Evolutionary conservation across 768 basidiomycete genomes (phyloP), one percentile per base, ranked within the genome.

Genomic region (Kwoniella mangroviensis): DNA sequence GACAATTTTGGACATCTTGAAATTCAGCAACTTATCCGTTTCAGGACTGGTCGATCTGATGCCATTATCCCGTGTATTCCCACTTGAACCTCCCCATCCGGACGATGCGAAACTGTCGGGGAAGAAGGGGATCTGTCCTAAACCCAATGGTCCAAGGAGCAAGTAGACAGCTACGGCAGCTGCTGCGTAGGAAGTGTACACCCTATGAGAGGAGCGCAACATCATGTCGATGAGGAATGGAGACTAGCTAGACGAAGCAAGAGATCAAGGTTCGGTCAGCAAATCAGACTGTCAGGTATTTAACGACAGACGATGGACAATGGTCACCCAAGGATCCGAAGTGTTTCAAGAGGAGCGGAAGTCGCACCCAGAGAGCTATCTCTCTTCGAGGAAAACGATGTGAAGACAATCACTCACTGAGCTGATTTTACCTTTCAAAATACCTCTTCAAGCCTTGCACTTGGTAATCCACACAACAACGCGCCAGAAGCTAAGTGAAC

Each of bases 1-100:
- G 24, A 75, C 59, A 2, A 78, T 53, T n/a, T 59, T 71, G 11
- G 75, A 69, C 34, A 61, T 55, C 24, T 72, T 67, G 58, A 68
- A 53, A 4, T 21, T 40, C 55, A 58, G 9, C 53, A 67, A 61
- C 24, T 40, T 55, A 17, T 67, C n/a, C n/a, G 70, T 72, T 15
- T 41, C 34, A 10, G 22, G 52, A 24, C 43, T 43, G 34, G 70
- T 72, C 26, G 66, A 67, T 53, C 70, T 26, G 13, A 72, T 67
- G 4, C 66, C 70, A 67, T 52, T 24, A 34, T 64, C 62, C 19
- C 61, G 34, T 10, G 70, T 72, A 56, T 72, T 72, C 13, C 70
- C 70, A 51, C 28, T 43, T 41, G n/a, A 41, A 28, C 43, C 41
- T 22, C 19, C 17, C 55, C 55, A 67, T 5, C 62, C 22, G 10